A percentile compares a stretch with the other conserved stretches of the same genome.
These are phyloP conservation scores for Fusarium falciforme DNA, from an alignment of 2,329 filamentous ascomycete species.

Conservation along the genomic window DNA sequence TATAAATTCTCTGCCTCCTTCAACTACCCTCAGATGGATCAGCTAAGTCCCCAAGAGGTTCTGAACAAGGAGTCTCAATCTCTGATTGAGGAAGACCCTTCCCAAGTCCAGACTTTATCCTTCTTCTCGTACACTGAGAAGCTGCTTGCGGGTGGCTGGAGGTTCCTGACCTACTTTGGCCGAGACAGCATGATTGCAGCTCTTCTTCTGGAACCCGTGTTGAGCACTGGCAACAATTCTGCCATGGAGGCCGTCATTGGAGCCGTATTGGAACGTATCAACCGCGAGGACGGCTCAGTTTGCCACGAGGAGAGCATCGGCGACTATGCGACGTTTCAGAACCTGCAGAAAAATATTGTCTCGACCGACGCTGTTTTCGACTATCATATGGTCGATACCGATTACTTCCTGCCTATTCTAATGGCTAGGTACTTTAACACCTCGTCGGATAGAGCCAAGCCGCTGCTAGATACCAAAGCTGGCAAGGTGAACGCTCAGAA, in stretches of 20 bases:
- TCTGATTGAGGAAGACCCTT: constrained; percentile 53
- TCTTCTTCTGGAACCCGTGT: constrained; percentile 67
- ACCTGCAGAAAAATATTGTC: constrained; percentile 62
- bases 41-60: constrained; percentile 61
- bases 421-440: constrained; percentile 69
- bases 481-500: constrained; percentile 61
- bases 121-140: constrained; percentile 74
- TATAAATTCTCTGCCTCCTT: constrained; percentile 70
- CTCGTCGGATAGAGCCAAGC: constrained; percentile 49
- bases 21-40: constrained; percentile 71
- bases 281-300: constrained; percentile 68
- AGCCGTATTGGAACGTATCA: constrained; percentile 70
- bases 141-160: constrained; percentile 72
- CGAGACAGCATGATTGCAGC: constrained; percentile 72
- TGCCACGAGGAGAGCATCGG: constrained; percentile 75
- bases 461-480: constrained; percentile 57
- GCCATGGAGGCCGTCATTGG: constrained; percentile 71
- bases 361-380: constrained; percentile 66
- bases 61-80: constrained; percentile 59
- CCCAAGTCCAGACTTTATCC: constrained; percentile 53
- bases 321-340: constrained; percentile 72
- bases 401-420: constrained; percentile 69
- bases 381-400: constrained; percentile 73
- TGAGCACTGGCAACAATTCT: constrained; percentile 65
- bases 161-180: constrained; percentile 75